Base-by-base conservation (phyloP, 768 basidiomycete species). In the Amanita inopinata region DNA sequence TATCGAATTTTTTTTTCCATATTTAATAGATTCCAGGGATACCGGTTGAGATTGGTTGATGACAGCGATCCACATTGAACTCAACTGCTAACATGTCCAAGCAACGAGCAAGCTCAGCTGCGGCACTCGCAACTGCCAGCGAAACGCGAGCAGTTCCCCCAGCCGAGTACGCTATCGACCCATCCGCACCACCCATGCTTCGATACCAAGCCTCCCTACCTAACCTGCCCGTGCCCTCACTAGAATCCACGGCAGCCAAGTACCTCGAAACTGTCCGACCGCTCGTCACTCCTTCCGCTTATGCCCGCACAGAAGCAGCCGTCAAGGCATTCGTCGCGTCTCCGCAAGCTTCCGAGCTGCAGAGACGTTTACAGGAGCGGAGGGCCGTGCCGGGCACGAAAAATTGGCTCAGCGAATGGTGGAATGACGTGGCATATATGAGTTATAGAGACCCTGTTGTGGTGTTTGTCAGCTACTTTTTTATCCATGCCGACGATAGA, bases 371-470 rank as follows among this genome's bases (percentile, higher is more conserved):
- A 24, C 70, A 88, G 56, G 69, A 74, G 15, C 76, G 92, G 1
- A 90, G 91, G 0, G 67, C 69, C 0, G 69, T 76, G 18, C 73
- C 76, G 1, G 60, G 61, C 12, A 60, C 64, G 40, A 67, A 66
- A 52, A 92, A 73, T 66, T 99, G 96, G 96, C 70, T 99, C n/a
- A 73, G 76, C 35, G 90, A 94, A 39, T 99, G 96, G 96, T 99
- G 94, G 94, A 93, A 98, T 62, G 89, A 96, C 25, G 75, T 61
- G 3, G 93, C 93, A 12, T 88, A 86, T 58, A 81, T 89, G 83
- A 82, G 67, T 4, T 88, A 87, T 56, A 74, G 88, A 36, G 93
- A 94, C 53, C 80, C 92, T 1, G 87, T 96, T 36, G 83, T 93
- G 22, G 85, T 93, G 10, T 85, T 79, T 50, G 90, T 93, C 53